Evolutionary conservation across 257 asterid species (phyloP).

Genomic region (Nicotiana attenuata): DNA sequence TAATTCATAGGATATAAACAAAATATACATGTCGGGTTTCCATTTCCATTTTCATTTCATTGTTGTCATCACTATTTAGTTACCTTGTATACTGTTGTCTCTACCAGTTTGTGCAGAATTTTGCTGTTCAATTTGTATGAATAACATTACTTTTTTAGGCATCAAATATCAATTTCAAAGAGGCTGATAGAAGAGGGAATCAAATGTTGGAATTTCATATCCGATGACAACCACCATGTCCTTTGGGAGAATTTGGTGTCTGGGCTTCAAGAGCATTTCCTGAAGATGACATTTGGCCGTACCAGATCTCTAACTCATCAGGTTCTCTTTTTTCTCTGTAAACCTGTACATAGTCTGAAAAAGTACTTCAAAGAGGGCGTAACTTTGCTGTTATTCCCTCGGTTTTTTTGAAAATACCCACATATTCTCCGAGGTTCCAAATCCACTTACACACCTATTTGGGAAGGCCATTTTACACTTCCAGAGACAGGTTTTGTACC

Average conservation of each 20-base stretch:
- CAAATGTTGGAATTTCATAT: conserved; percentile 59
- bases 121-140: conserved; percentile 10
- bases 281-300: conserved; percentile 45
- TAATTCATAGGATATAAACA: background rate
- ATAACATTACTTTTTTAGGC: conserved; percentile 40
- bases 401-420: background rate
- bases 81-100: conserved; percentile 1
- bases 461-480: background rate
- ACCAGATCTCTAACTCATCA: conserved; percentile 59
- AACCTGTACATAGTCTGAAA: background rate
- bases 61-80: background rate
- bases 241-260: conserved; percentile 62
- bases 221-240: conserved; percentile 50
- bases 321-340: conserved; percentile 28
- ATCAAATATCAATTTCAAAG: conserved; percentile 67
- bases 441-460: background rate
- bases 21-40: background rate
- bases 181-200: conserved; percentile 70
- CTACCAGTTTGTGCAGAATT: background rate
- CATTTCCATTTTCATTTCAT: conserved; percentile 6
- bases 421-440: background rate
- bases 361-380: background rate
- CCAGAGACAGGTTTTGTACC: background rate
- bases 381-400: background rate
- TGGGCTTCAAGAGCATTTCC: conserved; percentile 49